A percentile compares a stretch with the other conserved stretches of the same genome.
Evolutionary conservation across 805 yeast species (phyloP).

Genomic region (Candida nemodendra): DNA sequence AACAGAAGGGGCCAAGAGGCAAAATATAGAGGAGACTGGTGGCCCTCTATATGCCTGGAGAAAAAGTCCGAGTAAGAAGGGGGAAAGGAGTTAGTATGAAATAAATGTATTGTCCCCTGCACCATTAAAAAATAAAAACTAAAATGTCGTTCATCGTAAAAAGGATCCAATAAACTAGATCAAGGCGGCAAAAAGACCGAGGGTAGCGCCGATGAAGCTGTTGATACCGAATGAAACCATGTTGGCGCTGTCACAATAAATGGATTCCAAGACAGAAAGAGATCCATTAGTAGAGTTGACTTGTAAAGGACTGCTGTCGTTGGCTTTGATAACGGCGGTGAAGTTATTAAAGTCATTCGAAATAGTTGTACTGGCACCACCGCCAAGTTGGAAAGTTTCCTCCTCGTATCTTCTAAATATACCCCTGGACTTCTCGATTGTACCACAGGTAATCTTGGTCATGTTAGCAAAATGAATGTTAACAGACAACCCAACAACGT

Average conservation of each 20-base stretch:
- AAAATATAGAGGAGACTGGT: too few species aligned
- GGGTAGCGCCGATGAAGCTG: constrained; percentile 21
- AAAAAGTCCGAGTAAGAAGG: too few species aligned
- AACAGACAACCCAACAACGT: constrained; percentile 56
- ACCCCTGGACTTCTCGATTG: constrained; percentile 40
- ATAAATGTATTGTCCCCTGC: too few species aligned
- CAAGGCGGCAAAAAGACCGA: constrained; percentile 26
- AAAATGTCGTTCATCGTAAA: too few species aligned
- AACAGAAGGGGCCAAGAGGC: too few species aligned
- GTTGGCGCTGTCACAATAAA: constrained; percentile 23
- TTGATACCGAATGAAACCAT: constrained; percentile 11
- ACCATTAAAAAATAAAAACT: too few species aligned
- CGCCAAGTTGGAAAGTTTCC: constrained; percentile 15
- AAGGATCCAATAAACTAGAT: constrained; percentile 15
- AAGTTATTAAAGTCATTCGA: constrained; percentile 3
- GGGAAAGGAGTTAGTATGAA: too few species aligned
- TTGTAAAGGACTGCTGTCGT: constrained; percentile 5
- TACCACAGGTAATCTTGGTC: constrained; percentile 63
- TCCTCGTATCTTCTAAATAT: constrained; percentile 26
- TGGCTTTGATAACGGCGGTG: constrained; percentile 8
- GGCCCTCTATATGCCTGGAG: too few species aligned
- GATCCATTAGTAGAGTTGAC: constrained; percentile 18
- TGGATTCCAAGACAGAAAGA: constrained; percentile 16
- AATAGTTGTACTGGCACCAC: constrained; percentile 1
- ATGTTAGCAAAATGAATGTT: constrained; percentile 55